A percentile compares a stretch with the other conserved stretches of the same genome.
Conservation (phyloP, 2,329 filamentous ascomycete genomes). For the Fusarium camptoceras region DNA sequence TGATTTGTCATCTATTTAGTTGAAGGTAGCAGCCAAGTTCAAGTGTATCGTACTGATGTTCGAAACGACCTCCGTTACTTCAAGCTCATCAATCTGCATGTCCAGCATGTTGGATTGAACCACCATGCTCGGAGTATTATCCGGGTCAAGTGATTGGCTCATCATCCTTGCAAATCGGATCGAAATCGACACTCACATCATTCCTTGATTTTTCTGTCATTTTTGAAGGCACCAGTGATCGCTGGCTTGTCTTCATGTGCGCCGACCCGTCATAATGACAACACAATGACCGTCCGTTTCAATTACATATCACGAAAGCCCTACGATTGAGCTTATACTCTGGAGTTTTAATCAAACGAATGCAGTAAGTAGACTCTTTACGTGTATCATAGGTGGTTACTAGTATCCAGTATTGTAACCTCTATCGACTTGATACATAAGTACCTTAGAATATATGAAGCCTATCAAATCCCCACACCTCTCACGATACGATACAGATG, state of each 20-base stretch:
- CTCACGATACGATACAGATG: too few species aligned
- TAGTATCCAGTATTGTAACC: too few species aligned
- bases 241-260: neutral
- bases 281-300: neutral
- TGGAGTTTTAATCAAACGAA: neutral
- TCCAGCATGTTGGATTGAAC: neutral
- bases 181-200: neutral
- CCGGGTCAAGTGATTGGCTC: neutral
- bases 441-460: neutral
- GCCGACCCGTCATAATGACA: constrained; percentile 18
- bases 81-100: neutral
- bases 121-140: neutral
- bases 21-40: neutral
- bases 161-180: constrained; percentile 1
- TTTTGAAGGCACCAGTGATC: neutral
- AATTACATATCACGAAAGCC: neutral
- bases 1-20: neutral
- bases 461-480: neutral
- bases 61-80: neutral
- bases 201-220: neutral
- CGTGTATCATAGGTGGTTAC: too few species aligned
- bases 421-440: neutral
- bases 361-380: too few species aligned
- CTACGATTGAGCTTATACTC: neutral
- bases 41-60: neutral